Conservation (phyloP, 441 rosid species). For the Erodium moschatum region DNA sequence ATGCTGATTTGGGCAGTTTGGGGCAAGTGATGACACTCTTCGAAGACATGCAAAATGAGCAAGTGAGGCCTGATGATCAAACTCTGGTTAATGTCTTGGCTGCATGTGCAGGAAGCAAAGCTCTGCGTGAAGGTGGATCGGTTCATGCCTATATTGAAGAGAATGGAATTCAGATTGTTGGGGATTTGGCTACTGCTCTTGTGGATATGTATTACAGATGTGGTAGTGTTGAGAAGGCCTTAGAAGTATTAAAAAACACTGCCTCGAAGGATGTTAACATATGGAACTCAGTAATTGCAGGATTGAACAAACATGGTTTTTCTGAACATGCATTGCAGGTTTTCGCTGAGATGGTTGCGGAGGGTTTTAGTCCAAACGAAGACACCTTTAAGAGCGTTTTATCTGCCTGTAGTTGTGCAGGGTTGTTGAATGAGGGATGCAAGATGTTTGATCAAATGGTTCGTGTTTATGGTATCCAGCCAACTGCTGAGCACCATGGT, state of each 20-base stretch:
- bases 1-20: conserved; percentile 26
- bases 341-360: conserved; percentile 36
- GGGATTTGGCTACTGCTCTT: background rate
- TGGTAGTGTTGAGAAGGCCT: conserved; percentile 38
- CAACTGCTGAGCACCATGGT: conserved; percentile 39
- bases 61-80: conserved; percentile 29
- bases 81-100: conserved; percentile 29
- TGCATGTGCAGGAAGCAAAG: conserved; percentile 25
- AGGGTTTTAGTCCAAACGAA: conserved; percentile 35
- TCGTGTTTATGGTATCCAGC: conserved; percentile 31
- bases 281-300: conserved; percentile 36
- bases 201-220: conserved; percentile 43
- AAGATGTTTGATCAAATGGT: conserved; percentile 31
- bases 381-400: conserved; percentile 31
- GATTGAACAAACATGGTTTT: conserved; percentile 34
- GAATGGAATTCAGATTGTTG: background rate
- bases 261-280: conserved; percentile 31
- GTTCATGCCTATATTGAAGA: conserved; percentile 7
- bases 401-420: conserved; percentile 39
- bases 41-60: conserved; percentile 26
- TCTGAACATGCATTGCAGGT: conserved; percentile 34
- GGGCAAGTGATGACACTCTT: conserved; percentile 32
- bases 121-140: conserved; percentile 8
- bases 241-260: conserved; percentile 29
- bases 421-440: conserved; percentile 36